phyloP scores from a whole-genome alignment of 805 yeast genomes.

The Pichia gijzeniarum region DNA sequence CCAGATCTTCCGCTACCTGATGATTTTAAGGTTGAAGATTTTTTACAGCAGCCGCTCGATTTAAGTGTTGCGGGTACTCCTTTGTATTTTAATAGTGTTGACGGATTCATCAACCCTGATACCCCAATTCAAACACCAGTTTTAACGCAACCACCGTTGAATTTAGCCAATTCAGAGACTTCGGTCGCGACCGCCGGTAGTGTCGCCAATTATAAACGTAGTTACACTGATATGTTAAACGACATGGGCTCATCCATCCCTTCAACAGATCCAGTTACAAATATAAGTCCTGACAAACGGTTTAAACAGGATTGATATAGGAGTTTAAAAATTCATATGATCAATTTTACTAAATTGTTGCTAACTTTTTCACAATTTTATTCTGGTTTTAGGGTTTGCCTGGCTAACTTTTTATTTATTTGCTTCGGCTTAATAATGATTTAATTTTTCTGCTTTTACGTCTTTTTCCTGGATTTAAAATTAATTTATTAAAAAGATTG shows the following conservation, averaged over 20 bases:
- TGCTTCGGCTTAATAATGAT: too few species aligned
- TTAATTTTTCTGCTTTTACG: too few species aligned
- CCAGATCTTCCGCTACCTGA: conserved; percentile 18
- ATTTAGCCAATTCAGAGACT: background rate
- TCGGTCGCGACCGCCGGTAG: background rate
- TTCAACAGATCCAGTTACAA: too few species aligned
- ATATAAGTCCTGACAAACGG: too few species aligned
- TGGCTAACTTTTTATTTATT: too few species aligned
- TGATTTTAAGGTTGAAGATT: conserved; percentile 32
- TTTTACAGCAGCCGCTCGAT: conserved; percentile 20
- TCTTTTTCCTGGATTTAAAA: too few species aligned
- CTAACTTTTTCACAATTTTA: too few species aligned
- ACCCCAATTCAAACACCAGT: conserved; percentile 8
- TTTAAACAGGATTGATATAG: too few species aligned
- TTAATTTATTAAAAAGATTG: too few species aligned
- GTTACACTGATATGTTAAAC: background rate
- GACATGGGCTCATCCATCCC: background rate
- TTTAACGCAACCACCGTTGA: conserved; percentile 1
- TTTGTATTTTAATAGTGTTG: conserved; percentile 8
- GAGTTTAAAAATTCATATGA: too few species aligned
- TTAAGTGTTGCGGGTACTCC: conserved; percentile 13
- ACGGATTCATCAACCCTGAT: conserved; percentile 2
- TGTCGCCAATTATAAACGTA: background rate
- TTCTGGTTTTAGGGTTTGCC: too few species aligned
- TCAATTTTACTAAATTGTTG: too few species aligned